phyloP scores from a whole-genome alignment of 2,329 filamentous ascomycete species.

The Pezicula carpinea region DNA sequence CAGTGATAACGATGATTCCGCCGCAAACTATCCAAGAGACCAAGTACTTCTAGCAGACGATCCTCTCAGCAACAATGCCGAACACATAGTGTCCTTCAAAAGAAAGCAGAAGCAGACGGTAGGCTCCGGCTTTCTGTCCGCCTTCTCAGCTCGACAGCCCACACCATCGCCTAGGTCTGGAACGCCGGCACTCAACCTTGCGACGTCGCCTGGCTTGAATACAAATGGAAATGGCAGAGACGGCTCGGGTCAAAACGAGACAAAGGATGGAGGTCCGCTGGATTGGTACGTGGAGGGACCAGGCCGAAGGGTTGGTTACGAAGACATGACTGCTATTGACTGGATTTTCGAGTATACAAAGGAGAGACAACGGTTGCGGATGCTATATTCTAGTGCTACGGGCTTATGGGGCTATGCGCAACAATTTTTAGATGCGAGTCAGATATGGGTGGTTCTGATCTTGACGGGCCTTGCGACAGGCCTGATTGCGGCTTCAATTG shows the following conservation, averaged over 20 bases:
- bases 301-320: constrained; percentile 86
- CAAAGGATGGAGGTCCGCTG: constrained; percentile 44
- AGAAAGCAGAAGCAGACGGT: constrained; percentile 50
- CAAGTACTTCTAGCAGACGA: constrained; percentile 47
- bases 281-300: constrained; percentile 93
- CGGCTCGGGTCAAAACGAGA: constrained; percentile 6
- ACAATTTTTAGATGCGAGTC: constrained; percentile 75
- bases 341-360: constrained; percentile 99
- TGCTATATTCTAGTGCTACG: constrained; percentile 63
- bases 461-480: constrained; percentile 82
- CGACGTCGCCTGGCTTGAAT: constrained; percentile 13
- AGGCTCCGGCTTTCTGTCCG: constrained; percentile 21
- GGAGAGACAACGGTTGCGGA: constrained; percentile 81
- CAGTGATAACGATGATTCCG: constrained; percentile 34
- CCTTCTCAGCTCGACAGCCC: constrained; percentile 19
- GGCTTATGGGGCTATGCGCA: constrained; percentile 70
- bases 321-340: constrained; percentile 94
- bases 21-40: constrained; percentile 23
- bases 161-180: constrained; percentile 21
- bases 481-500: constrained; percentile 79
- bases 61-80: constrained; percentile 46
- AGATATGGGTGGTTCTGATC: constrained; percentile 88
- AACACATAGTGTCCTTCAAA: constrained; percentile 63
- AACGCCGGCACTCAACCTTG: constrained; percentile 12
- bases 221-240: constrained; percentile 9